Percentiles rank a stretch among this genome's conserved stretches.
Evolutionary conservation across 2,329 filamentous ascomycete species (phyloP).

Genomic region (Colletotrichum limetticola): DNA sequence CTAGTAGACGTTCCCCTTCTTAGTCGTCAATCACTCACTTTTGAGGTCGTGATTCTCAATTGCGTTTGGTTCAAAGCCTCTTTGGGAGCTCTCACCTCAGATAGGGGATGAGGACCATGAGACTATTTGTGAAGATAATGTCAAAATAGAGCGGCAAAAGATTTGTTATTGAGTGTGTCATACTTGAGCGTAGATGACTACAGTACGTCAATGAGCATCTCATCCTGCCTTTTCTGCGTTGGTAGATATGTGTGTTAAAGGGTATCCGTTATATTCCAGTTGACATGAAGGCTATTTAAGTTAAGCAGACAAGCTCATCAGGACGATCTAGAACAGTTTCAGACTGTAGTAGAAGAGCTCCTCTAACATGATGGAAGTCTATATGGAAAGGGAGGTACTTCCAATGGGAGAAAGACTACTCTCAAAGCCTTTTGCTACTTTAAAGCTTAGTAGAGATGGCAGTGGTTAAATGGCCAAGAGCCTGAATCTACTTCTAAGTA

Average conservation of each 20-base stretch:
- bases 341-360: too few relatives aligned
- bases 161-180: neutral
- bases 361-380: too few relatives aligned
- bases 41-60: neutral
- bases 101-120: neutral
- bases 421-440: too few relatives aligned
- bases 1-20: neutral
- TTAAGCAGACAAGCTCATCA: neutral
- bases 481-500: neutral
- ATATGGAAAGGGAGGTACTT: too few relatives aligned
- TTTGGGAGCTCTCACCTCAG: neutral
- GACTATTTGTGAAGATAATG: neutral
- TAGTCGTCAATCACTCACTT: neutral
- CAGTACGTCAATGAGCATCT: neutral
- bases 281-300: rapidly evolving
- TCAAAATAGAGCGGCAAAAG: too few relatives aligned
- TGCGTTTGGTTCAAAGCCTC: neutral
- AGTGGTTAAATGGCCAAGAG: too few relatives aligned
- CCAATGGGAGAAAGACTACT: too few relatives aligned
- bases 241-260: neutral
- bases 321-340: neutral
- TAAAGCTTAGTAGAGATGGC: too few relatives aligned
- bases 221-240: neutral
- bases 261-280: too few relatives aligned
- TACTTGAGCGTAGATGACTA: neutral